Percentiles rank a stretch among this genome's conserved stretches.
Conservation (phyloP, 805 yeast genomes). For the Zygoascus biomembranicola region DNA sequence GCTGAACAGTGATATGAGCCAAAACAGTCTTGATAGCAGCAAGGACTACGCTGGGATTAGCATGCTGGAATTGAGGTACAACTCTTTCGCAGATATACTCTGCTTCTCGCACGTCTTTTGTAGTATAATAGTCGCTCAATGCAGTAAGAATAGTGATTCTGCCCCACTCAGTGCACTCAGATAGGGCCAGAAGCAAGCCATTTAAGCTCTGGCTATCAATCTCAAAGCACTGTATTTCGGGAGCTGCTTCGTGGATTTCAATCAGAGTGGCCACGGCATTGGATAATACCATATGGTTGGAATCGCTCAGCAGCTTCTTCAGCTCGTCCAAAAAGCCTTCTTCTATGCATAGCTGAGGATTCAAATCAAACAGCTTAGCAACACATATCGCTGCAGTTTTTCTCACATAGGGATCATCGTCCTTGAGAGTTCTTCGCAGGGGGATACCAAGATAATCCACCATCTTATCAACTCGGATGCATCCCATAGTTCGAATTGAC, state of each 20-base stretch:
- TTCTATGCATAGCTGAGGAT: conserved; percentile 72
- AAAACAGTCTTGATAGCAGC: conserved; percentile 75
- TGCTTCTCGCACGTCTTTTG: conserved; percentile 56
- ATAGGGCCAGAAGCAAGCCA: conserved; percentile 71
- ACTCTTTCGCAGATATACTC: conserved; percentile 81
- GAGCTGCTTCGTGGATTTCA: conserved; percentile 69
- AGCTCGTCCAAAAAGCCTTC: conserved; percentile 73
- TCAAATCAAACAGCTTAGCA: conserved; percentile 85
- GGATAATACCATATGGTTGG: conserved; percentile 96
- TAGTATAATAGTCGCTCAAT: conserved; percentile 63
- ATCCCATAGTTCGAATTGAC: conserved; percentile 98
- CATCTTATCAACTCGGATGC: conserved; percentile 91
- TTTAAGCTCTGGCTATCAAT: conserved; percentile 34
- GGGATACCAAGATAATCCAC: conserved; percentile 93
- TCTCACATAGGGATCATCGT: conserved; percentile 94
- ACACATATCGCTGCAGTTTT: conserved; percentile 97
- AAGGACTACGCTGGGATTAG: conserved; percentile 89
- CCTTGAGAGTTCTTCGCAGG: conserved; percentile 69
- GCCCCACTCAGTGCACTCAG: conserved; percentile 99
- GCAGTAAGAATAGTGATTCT: conserved; percentile 83
- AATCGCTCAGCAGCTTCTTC: conserved; percentile 62
- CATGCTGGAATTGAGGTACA: conserved; percentile 93
- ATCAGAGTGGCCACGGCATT: conserved; percentile 81
- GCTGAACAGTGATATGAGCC: conserved; percentile 40
- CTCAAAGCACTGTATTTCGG: conserved; percentile 39